Evolutionary conservation across 768 basidiomycete genomes (phyloP), one percentile per base, ranked within the genome.

Genomic region (Hysterangium stoloniferum): DNA sequence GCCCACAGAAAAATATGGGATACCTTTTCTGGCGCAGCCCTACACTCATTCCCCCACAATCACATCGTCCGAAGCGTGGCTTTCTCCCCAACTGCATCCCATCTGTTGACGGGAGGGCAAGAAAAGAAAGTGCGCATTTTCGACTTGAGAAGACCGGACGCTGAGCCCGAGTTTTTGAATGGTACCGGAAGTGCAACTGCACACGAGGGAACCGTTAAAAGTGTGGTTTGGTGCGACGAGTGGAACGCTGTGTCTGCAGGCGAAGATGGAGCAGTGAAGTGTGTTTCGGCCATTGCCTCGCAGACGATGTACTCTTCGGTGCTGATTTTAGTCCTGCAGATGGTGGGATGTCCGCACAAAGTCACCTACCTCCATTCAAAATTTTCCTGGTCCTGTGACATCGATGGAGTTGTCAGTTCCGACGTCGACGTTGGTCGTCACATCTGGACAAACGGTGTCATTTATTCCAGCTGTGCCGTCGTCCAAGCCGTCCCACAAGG

Each of bases 31-130:
- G 96, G 96, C 52, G 72, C 80, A n/a, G 66, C 75, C 27, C 72
- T 98, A 33, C 89, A 96, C 59, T 96, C 95, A n/a, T 95, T 98
- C 63, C 85, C 92, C 11, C 96, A 99, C 67, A 87, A 93, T 62
- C 96, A 98, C 70, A 99, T 99, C 63, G 96, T 99, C 60, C 87
- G 94, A 58, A 92, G 84, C 41, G 90, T 97, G 48, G 93, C 93
- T 19, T 68, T 96, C 57, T 89, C 90, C 25, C 82, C 87, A 5
- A 68, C 69, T 43, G 67, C 77, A 19, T 71, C 76, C 4, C 84
- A 80, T 64, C 75, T 94, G 52, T 74, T 95, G 52, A 90, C 88
- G 19, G 95, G 94, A 45, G 95, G 95, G 1, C 87, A 97, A 69
- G 96, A 98, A 67, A 98, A 97, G 76, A 95, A 91, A 69, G 86